Evolutionary conservation across 1,139 yeast species (phyloP).

Genomic region (Neolecta irregularis): DNA sequence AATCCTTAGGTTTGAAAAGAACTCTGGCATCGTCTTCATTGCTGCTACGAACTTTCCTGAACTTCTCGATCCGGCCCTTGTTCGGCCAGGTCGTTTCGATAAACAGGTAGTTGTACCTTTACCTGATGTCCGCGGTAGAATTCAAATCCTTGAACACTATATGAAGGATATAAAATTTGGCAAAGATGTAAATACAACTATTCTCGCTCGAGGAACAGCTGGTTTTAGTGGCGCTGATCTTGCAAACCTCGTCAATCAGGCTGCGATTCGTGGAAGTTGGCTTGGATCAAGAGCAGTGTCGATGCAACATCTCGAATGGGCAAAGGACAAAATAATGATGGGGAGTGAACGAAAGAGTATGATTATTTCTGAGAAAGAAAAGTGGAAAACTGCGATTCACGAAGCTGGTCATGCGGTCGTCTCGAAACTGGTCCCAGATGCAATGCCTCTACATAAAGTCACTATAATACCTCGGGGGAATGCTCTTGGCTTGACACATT

Average conservation of each 20-base stretch:
- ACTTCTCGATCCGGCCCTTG: conserved; percentile 85
- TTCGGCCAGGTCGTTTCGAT: conserved; percentile 97
- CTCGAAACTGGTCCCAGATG: conserved; percentile 93
- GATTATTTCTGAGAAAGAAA: conserved; percentile 91
- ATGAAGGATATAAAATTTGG: conserved; percentile 81
- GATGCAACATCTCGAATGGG: conserved; percentile 94
- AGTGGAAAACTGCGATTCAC: conserved; percentile 90
- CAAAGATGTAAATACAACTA: conserved; percentile 68
- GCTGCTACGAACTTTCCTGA: conserved; percentile 99
- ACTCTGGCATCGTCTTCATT: conserved; percentile 77
- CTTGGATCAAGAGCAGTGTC: conserved; percentile 79
- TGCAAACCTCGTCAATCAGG: conserved; percentile 90
- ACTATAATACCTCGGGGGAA: conserved; percentile 93
- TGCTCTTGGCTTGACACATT: conserved; percentile 92
- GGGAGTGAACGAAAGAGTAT: conserved; percentile 96
- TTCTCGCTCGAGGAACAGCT: conserved; percentile 92
- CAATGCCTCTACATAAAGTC: conserved; percentile 90
- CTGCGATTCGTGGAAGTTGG: conserved; percentile 93
- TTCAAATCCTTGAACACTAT: conserved; percentile 82
- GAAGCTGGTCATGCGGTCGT: conserved; percentile 99
- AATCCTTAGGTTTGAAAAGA: background rate
- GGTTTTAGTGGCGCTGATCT: conserved; percentile 96
- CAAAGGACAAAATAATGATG: conserved; percentile 90
- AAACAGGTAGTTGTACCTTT: conserved; percentile 87
- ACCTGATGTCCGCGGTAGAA: conserved; percentile 95